These are phyloP conservation scores for Ilex asprella DNA, from an alignment of 257 asterid genomes.

Conservation along the genomic window DNA sequence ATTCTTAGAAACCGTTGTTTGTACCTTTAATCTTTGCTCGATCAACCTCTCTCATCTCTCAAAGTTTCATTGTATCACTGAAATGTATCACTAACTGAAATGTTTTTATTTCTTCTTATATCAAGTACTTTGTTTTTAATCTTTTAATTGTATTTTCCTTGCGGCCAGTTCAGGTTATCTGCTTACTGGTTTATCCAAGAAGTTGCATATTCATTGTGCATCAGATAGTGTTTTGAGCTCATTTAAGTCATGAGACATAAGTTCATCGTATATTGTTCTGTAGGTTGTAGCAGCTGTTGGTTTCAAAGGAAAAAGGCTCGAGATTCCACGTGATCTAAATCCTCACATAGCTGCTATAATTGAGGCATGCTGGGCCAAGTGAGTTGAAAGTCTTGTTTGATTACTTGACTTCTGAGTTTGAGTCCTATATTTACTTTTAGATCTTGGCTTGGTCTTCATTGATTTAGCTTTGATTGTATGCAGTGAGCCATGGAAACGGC, in stretches of 20 bases:
- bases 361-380: constrained; percentile 89
- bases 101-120: no score
- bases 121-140: no score
- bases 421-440: background rate
- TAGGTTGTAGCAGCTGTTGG: constrained; percentile 99
- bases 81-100: no score
- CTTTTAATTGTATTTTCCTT: no score
- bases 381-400: constrained; percentile 23
- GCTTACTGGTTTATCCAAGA: no score
- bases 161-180: no score
- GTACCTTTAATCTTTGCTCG: no score
- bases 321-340: constrained; percentile 66
- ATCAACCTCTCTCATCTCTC: no score
- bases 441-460: constrained; percentile 1
- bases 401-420: constrained; percentile 9
- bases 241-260: no score
- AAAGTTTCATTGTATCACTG: no score
- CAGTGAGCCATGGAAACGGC: constrained; percentile 95
- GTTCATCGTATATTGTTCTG: constrained; percentile 11
- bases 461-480: constrained; percentile 9
- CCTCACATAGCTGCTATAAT: constrained; percentile 72
- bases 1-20: no score
- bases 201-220: background rate
- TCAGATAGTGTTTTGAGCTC: background rate
- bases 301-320: constrained; percentile 71